Conservation (phyloP, 257 asterid genomes). For the Lycium barbarum region DNA sequence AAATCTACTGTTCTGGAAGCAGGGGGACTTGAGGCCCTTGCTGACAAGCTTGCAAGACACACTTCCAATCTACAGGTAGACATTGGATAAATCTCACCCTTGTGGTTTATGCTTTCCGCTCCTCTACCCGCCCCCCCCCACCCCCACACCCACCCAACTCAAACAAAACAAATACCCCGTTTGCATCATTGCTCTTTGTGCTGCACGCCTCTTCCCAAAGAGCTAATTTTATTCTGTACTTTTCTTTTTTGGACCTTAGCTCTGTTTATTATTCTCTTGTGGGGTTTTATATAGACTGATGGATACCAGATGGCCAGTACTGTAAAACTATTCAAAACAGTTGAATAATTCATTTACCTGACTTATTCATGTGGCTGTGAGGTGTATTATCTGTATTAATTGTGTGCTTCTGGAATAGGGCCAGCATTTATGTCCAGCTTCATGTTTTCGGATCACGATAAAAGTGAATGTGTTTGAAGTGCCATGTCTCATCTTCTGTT, state of each 20-base stretch:
- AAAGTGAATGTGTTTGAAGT: background rate
- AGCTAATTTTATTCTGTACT: conserved; percentile 7
- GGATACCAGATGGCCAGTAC: background rate
- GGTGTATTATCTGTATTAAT: conserved; percentile 14
- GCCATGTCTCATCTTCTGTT: conserved; percentile 23
- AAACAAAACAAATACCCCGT: background rate
- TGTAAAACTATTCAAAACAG: conserved; percentile 26
- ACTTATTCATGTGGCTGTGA: background rate
- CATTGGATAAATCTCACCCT: background rate
- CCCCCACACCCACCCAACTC: background rate
- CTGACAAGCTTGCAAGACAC: conserved; percentile 63
- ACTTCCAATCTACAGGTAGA: conserved; percentile 62
- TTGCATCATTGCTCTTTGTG: background rate
- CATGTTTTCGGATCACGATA: conserved; percentile 6
- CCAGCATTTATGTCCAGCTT: background rate
- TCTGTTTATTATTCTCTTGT: conserved; percentile 6
- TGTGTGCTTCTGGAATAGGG: background rate
- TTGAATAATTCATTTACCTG: conserved; percentile 16
- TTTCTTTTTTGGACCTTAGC: conserved; percentile 2
- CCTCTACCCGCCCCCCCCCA: background rate
- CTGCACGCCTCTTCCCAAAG: background rate
- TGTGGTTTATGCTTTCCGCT: background rate
- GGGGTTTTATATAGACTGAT: background rate
- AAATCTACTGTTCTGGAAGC: conserved; percentile 71
- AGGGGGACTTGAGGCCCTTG: conserved; percentile 75